These are phyloP conservation scores for Phyllosticta capitalensis DNA, from an alignment of 2,329 filamentous ascomycete genomes.

Conservation along the genomic window DNA sequence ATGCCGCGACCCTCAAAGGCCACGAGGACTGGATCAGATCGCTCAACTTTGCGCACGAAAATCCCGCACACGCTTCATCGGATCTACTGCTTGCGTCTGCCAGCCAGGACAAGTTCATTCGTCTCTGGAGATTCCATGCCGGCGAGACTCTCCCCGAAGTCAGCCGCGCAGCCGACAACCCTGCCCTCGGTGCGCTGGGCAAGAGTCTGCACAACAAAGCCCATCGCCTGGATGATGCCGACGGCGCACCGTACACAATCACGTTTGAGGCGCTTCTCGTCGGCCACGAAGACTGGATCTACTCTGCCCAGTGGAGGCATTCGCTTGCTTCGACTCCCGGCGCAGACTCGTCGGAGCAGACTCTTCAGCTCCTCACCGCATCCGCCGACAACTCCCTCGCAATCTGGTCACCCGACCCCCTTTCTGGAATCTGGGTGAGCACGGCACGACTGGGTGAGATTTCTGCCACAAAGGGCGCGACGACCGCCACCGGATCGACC, in stretches of 20 bases:
- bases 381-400: conserved; percentile 93
- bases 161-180: conserved; percentile 46
- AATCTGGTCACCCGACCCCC: conserved; percentile 79
- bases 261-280: conserved; percentile 91
- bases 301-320: conserved; percentile 68
- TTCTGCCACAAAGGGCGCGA: conserved; percentile 88
- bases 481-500: conserved; percentile 88
- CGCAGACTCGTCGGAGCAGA: conserved; percentile 15
- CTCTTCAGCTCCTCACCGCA: conserved; percentile 69
- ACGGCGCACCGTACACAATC: conserved; percentile 58
- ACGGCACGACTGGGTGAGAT: conserved; percentile 82
- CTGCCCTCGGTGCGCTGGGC: conserved; percentile 50
- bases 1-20: conserved; percentile 69
- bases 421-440: conserved; percentile 86
- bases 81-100: conserved; percentile 83
- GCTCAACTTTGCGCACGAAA: conserved; percentile 65
- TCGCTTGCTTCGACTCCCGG: neutral
- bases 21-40: conserved; percentile 95
- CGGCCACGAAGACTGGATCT: conserved; percentile 98
- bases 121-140: conserved; percentile 77
- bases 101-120: conserved; percentile 95
- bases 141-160: conserved; percentile 55
- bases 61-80: conserved; percentile 35
- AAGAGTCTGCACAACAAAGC: conserved; percentile 82
- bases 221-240: conserved; percentile 56